Percentiles rank a stretch among this genome's conserved stretches.
Evolutionary conservation across 768 basidiomycete species (phyloP).

Genomic region (Hortiboletus flavorubellus): DNA sequence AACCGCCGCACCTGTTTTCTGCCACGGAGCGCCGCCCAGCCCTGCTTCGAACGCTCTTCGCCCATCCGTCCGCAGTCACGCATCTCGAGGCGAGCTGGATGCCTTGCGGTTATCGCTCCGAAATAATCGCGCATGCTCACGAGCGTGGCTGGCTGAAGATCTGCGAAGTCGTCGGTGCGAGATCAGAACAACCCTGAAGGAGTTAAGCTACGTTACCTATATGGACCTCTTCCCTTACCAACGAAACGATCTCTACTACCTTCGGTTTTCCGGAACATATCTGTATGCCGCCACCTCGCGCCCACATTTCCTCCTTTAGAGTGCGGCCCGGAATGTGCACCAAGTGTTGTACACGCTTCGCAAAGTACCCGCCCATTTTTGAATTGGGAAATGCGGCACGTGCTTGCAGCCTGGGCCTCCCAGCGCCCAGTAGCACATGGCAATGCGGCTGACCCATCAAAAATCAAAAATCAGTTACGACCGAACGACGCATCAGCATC

Average conservation of each 20-base stretch:
- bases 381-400: neutral
- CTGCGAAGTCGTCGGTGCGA: slow-evolving; percentile 15
- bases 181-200: slow-evolving; percentile 32
- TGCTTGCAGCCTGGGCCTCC: neutral
- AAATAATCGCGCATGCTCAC: slow-evolving; percentile 5
- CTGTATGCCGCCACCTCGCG: neutral
- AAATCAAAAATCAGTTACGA: neutral
- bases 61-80: neutral
- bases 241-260: neutral
- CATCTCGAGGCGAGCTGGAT: neutral
- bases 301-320: neutral
- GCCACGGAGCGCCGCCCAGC: neutral
- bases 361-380: neutral
- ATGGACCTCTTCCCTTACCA: slow-evolving; percentile 4
- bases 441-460: neutral
- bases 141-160: slow-evolving; percentile 15
- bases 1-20: slow-evolving; percentile 4
- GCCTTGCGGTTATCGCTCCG: slow-evolving; percentile 13
- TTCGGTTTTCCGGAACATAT: neutral
- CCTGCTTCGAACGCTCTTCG: slow-evolving; percentile 3
- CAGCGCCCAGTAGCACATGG: neutral
- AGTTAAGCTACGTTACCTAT: slow-evolving; percentile 27
- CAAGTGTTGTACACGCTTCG: neutral
- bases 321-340: neutral
- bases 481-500: neutral